Percentiles rank a stretch among this genome's conserved stretches.
These are phyloP conservation scores for Pholiota conissans DNA, from an alignment of 768 basidiomycete genomes.

Conservation along the genomic window DNA sequence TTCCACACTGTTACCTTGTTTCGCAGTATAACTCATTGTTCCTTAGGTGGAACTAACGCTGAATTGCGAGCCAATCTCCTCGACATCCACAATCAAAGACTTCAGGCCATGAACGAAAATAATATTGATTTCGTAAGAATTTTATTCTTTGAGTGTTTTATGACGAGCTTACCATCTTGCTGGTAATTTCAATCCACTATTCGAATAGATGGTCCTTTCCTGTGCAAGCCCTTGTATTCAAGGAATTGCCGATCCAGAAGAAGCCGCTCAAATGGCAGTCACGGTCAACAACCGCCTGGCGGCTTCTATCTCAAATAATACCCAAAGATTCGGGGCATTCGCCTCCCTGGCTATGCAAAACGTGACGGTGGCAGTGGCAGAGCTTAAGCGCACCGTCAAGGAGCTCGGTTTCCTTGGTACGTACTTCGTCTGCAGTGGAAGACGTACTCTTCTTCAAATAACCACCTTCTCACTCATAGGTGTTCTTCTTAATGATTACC, in stretches of 20 bases:
- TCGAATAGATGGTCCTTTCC: constrained; percentile 38
- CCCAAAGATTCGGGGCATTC: constrained; percentile 40
- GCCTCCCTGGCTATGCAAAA: constrained; percentile 46
- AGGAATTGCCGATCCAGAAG: constrained; percentile 33
- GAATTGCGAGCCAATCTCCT: constrained; percentile 27
- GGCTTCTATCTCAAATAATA: constrained; percentile 36
- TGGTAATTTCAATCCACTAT: too few relatives aligned
- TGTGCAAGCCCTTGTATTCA: constrained; percentile 39
- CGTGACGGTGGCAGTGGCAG: constrained; percentile 36
- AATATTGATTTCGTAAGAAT: constrained; percentile 37
- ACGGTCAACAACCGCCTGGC: constrained; percentile 38
- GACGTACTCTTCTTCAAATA: not conserved
- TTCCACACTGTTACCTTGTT: too few relatives aligned
- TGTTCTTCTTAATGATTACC: constrained; percentile 45
- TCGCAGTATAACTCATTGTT: too few relatives aligned
- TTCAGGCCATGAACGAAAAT: constrained; percentile 35
- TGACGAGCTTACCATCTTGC: not conserved
- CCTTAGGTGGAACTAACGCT: not conserved
- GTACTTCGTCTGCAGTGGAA: not conserved
- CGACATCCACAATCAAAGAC: constrained; percentile 38
- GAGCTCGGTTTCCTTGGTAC: constrained; percentile 40
- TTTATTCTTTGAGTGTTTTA: not conserved
- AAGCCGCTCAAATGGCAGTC: constrained; percentile 34
- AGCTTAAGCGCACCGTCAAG: constrained; percentile 37
- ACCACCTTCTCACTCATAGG: not conserved